Conservation (phyloP, 345 rosid genomes). For the Durio zibethinus region DNA sequence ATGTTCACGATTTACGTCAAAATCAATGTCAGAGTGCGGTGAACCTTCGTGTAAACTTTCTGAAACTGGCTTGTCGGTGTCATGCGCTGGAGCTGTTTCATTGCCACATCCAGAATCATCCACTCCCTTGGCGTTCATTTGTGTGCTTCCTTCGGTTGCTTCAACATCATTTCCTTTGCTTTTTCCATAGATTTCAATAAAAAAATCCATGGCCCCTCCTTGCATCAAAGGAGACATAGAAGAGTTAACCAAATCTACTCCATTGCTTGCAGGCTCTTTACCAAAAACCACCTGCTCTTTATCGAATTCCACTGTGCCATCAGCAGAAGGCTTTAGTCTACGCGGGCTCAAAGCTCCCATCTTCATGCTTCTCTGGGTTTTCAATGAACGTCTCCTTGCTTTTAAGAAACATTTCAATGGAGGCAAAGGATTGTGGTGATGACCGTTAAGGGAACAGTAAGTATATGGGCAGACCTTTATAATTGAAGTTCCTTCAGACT, state of each 20-base stretch:
- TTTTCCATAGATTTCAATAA: constrained; percentile 42
- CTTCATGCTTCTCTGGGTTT: constrained; percentile 51
- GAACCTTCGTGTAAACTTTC: constrained; percentile 40
- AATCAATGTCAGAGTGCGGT: constrained; percentile 37
- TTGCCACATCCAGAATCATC: constrained; percentile 11
- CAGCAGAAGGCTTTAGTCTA: constrained; percentile 16
- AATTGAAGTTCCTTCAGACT: constrained; percentile 71
- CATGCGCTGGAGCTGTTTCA: constrained; percentile 15
- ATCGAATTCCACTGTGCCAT: constrained; percentile 8
- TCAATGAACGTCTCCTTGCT: constrained; percentile 55
- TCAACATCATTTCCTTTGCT: constrained; percentile 22
- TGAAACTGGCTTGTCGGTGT: constrained; percentile 23
- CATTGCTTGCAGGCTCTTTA: constrained; percentile 8
- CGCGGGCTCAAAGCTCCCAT: constrained; percentile 32
- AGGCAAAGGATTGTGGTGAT: constrained; percentile 60
- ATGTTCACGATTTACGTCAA: constrained; percentile 13
- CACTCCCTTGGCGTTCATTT: neutral
- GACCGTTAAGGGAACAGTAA: constrained; percentile 93
- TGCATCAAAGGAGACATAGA: constrained; percentile 13
- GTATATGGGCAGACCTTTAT: constrained; percentile 75
- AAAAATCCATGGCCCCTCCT: constrained; percentile 30
- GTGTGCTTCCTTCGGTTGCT: constrained; percentile 17
- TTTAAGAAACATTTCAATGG: constrained; percentile 75
- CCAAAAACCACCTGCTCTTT: constrained; percentile 6
- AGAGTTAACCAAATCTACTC: constrained; percentile 1